Evolutionary conservation across 768 basidiomycete genomes (phyloP).

Genomic region (Lenzites betulinus): DNA sequence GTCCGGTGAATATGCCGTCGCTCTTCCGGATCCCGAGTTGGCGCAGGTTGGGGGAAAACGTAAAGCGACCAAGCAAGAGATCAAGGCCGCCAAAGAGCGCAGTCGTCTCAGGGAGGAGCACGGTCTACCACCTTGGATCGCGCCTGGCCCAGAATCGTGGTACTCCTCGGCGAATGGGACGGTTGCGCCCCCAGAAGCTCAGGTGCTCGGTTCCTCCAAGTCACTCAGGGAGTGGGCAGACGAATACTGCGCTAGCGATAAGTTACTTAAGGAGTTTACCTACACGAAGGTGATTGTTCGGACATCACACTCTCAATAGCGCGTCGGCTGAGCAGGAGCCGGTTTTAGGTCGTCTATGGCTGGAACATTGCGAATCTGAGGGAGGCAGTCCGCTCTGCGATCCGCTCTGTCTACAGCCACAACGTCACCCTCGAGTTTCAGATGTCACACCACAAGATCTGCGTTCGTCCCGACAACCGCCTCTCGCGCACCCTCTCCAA

Average conservation of each 20-base stretch:
- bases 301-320: not conserved
- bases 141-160: conserved; percentile 17
- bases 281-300: conserved; percentile 59
- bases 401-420: conserved; percentile 42
- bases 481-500: conserved; percentile 71
- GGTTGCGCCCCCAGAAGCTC: conserved; percentile 11
- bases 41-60: conserved; percentile 26
- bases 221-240: conserved; percentile 80
- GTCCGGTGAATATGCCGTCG: conserved; percentile 13
- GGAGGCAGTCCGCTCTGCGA: conserved; percentile 39
- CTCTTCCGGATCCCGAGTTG: conserved; percentile 1
- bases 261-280: conserved; percentile 75
- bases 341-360: conserved; percentile 53
- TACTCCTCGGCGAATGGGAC: not conserved
- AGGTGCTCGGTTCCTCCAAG: conserved; percentile 53
- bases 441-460: conserved; percentile 49
- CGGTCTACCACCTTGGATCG: conserved; percentile 57
- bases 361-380: conserved; percentile 51
- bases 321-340: not conserved
- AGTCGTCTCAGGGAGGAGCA: conserved; percentile 41
- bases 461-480: conserved; percentile 65
- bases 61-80: conserved; percentile 45
- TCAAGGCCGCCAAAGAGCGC: conserved; percentile 48
- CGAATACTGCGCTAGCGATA: conserved; percentile 72
- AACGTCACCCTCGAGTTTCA: conserved; percentile 53